A percentile compares a stretch with the other conserved stretches of the same genome.
phyloP scores from a whole-genome alignment of 2,329 filamentous ascomycete genomes.

The Epichloe brachyelytri region DNA sequence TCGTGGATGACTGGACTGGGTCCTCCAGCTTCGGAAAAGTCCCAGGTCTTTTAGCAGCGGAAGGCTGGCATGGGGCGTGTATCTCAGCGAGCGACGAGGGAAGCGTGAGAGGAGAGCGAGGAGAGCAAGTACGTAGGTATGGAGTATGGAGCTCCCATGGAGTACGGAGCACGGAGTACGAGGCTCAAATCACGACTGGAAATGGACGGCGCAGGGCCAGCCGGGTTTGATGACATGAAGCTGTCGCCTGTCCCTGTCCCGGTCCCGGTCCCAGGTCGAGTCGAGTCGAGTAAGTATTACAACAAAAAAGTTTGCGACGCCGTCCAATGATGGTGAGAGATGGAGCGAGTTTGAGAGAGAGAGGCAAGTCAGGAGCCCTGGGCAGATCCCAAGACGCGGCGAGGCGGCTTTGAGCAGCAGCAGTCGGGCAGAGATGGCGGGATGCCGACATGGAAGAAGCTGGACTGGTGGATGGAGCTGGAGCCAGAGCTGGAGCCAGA shows the following conservation, averaged over 20 bases:
- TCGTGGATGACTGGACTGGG: not conserved
- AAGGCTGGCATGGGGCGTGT: not conserved
- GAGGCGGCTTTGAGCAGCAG: constrained; percentile 7
- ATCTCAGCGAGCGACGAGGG: not conserved
- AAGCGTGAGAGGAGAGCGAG: no score
- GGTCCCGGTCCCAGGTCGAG: not conserved
- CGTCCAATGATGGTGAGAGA: not conserved
- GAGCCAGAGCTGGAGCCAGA: not conserved
- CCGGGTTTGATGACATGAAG: not conserved
- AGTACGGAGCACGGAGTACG: no score
- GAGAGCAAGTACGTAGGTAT: no score
- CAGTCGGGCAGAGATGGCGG: constrained; percentile 10
- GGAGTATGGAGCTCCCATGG: no score
- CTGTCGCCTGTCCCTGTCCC: not conserved
- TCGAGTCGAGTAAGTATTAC: not conserved
- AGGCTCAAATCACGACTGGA: no score
- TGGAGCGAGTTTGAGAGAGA: constrained; percentile 1
- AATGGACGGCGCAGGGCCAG: no score
- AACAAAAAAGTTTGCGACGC: not conserved
- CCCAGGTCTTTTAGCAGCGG: not conserved
- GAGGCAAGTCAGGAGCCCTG: constrained; percentile 1
- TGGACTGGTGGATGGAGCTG: not conserved
- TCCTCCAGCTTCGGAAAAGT: not conserved
- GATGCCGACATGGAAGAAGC: constrained; percentile 1
- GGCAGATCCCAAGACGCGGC: constrained; percentile 5